Evolutionary conservation across 2,329 filamentous ascomycete genomes (phyloP), one percentile per base, ranked within the genome.

Genomic region (Sarocladium kiliense): DNA sequence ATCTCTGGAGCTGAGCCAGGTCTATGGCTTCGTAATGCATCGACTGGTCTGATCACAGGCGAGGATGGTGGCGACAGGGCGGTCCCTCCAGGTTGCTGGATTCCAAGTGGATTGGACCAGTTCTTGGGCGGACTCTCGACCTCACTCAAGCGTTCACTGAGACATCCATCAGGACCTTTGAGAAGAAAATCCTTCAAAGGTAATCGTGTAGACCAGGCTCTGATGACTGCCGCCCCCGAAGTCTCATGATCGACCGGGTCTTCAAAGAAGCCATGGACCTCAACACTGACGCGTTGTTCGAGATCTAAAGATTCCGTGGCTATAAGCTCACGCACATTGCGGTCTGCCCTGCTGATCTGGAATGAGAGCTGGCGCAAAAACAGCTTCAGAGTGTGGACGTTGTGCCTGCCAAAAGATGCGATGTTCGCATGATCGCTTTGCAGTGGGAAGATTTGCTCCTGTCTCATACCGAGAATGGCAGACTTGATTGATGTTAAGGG

Each of bases 401-500:
- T 82, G 10, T 74, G 69, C 0, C 72, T 65, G 0, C 78, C 79
- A 58, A 82, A 82, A 0, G 79, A 80, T 0, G 79, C 79, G 39
- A 79, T 77, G 54, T 79, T 74, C 2, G 77, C 75, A 56, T 82
- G 79, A 53, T 81, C 77, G 57, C 76, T 81, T 57, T 82, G 77
- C 7, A 82, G 64, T 0, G 79, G 77, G 18, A 77, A 76, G 4
- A 80, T 77, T 1, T 73, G 72, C 61, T 82, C 79, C 21, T 77
- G 74, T 19, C 78, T 70, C 59, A 78, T 73, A 1, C 77, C 77
- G 0, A 82, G 65, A 2, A 82, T 71, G 7, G 71, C 76, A 0
- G 79, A 82, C 58, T 80, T 81, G 62, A 80, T 78, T 0, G 82
- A 84, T 0, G 80, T 79, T 16, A 86, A 68, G 0, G 82, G 81